A percentile compares a stretch with the other conserved stretches of the same genome.
phyloP scores from a whole-genome alignment of 257 asterid species.

The Capsicum chinense region DNA sequence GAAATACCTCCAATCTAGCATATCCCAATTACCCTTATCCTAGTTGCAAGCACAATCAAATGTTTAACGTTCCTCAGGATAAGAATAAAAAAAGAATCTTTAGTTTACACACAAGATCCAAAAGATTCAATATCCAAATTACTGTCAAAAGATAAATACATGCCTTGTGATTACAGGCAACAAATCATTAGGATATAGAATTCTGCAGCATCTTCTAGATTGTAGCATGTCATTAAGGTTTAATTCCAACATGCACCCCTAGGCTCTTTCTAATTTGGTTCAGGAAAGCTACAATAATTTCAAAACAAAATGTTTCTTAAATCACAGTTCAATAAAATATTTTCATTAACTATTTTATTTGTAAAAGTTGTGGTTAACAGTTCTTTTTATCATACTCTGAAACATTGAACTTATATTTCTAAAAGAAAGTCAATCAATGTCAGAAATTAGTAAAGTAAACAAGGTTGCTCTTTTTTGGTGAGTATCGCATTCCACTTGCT shows the following conservation, averaged over 20 bases:
- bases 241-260: background rate
- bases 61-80: background rate
- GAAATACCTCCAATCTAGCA: background rate
- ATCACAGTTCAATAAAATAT: background rate
- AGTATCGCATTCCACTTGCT: background rate
- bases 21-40: background rate
- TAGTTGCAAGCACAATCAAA: background rate
- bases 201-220: background rate
- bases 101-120: background rate
- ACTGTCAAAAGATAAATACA: background rate
- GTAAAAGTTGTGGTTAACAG: background rate
- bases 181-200: background rate
- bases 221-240: background rate
- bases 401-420: background rate
- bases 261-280: background rate
- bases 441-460: background rate
- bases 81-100: background rate
- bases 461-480: background rate
- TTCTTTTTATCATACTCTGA: background rate
- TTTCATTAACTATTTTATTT: background rate
- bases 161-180: background rate
- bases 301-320: background rate
- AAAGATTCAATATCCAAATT: background rate
- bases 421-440: background rate
- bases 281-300: background rate